Percentiles rank a stretch among this genome's conserved stretches.
These are phyloP conservation scores for Candida quercuum DNA, from an alignment of 805 yeast species.

Conservation along the genomic window DNA sequence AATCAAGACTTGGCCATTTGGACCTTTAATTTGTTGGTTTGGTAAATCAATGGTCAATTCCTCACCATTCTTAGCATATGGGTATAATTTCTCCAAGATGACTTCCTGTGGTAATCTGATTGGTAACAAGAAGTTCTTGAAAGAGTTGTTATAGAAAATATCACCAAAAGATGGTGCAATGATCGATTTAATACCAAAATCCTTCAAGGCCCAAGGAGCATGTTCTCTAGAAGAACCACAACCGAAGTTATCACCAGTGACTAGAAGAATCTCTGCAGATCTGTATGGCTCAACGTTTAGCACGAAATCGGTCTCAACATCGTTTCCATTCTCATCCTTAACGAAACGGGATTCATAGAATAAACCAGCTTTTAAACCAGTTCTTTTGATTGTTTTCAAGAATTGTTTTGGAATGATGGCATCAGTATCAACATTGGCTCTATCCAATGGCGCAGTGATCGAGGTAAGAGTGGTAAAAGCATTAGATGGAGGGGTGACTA, in stretches of 20 bases:
- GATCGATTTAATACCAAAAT: constrained; percentile 92
- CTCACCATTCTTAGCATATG: constrained; percentile 69
- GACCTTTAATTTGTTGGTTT: constrained; percentile 69
- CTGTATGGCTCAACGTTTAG: constrained; percentile 83
- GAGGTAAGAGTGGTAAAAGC: constrained; percentile 74
- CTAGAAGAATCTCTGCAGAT: constrained; percentile 75
- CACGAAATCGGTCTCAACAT: constrained; percentile 81
- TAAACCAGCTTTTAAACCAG: constrained; percentile 84
- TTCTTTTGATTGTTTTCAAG: constrained; percentile 94
- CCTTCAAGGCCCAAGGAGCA: constrained; percentile 99
- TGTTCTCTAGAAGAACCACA: constrained; percentile 99
- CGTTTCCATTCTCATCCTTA: constrained; percentile 64
- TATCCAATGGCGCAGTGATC: constrained; percentile 89
- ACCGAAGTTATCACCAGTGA: constrained; percentile 95
- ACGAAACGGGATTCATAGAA: constrained; percentile 87
- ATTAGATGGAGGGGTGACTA: constrained; percentile 60
- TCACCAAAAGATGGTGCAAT: constrained; percentile 99
- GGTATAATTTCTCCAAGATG: constrained; percentile 67
- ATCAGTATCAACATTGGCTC: constrained; percentile 96
- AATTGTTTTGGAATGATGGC: constrained; percentile 99
- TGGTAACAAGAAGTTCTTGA: constrained; percentile 92
- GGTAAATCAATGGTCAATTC: constrained; percentile 78
- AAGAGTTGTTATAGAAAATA: constrained; percentile 94
- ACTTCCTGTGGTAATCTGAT: constrained; percentile 81
- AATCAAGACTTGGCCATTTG: constrained; percentile 67